Conservation (phyloP, 1,139 yeast species). For the Candida sp. region DNA sequence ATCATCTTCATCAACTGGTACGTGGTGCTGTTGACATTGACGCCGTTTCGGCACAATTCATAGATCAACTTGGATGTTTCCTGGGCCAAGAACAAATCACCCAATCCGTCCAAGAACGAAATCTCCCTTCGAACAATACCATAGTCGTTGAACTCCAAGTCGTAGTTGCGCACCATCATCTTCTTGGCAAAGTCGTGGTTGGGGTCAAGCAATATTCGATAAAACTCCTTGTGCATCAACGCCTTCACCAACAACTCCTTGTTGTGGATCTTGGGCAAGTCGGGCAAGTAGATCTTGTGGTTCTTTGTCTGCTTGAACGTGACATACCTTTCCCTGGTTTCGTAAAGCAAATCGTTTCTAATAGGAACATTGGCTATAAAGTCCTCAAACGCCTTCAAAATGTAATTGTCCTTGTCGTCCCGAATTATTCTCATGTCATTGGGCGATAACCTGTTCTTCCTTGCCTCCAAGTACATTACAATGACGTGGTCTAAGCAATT, state of each 20-base stretch:
- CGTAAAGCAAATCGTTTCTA: constrained; percentile 13
- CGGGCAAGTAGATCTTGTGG: constrained; percentile 33
- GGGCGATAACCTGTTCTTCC: constrained; percentile 12
- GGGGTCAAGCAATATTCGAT: constrained; percentile 34
- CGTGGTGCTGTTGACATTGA: constrained; percentile 18
- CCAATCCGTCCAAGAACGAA: constrained; percentile 49
- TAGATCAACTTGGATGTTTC: constrained; percentile 43
- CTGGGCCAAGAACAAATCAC: constrained; percentile 45
- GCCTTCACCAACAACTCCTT: constrained; percentile 37
- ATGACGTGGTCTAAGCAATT: constrained; percentile 34
- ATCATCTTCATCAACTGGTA: constrained; percentile 39
- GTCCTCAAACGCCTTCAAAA: constrained; percentile 18
- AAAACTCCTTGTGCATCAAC: constrained; percentile 45
- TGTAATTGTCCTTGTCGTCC: constrained; percentile 15
- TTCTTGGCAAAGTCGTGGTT: constrained; percentile 32
- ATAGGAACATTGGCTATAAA: constrained; percentile 26
- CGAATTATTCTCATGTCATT: constrained; percentile 11
- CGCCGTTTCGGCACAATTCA: constrained; percentile 20
- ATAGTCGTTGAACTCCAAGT: constrained; percentile 20
- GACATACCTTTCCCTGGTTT: constrained; percentile 16
- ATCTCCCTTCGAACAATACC: constrained; percentile 36
- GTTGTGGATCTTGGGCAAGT: constrained; percentile 36
- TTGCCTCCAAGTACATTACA: constrained; percentile 30
- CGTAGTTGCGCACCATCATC: constrained; percentile 23
- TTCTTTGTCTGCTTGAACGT: constrained; percentile 29